Evolutionary conservation across 495 filamentous ascomycete species (phyloP).

Genomic region (Viridothelium virens): DNA sequence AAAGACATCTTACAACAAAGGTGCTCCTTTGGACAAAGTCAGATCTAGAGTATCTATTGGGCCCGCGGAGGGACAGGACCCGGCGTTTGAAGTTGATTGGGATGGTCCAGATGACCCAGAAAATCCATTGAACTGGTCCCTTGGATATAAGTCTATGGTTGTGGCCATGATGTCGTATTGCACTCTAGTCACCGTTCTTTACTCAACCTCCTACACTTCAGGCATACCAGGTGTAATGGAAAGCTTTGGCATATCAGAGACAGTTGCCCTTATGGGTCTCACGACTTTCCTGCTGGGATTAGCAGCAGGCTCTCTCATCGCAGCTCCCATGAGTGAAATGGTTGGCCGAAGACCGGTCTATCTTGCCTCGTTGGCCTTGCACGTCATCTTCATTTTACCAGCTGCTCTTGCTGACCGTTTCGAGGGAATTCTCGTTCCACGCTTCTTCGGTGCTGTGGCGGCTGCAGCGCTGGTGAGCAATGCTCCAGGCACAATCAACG

Average conservation of each 20-base stretch:
- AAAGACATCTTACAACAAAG: neutral
- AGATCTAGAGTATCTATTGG: conserved; percentile 9
- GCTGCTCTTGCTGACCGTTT: conserved; percentile 61
- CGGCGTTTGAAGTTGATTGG: conserved; percentile 71
- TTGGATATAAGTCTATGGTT: conserved; percentile 57
- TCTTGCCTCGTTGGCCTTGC: conserved; percentile 52
- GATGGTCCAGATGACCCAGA: conserved; percentile 53
- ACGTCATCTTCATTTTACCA: conserved; percentile 61
- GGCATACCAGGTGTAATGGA: conserved; percentile 57
- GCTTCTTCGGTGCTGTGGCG: conserved; percentile 71
- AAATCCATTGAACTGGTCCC: conserved; percentile 70
- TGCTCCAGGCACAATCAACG: conserved; percentile 72
- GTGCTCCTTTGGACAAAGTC: neutral
- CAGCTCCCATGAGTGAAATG: conserved; percentile 71
- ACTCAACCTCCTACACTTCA: conserved; percentile 75
- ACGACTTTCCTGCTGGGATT: conserved; percentile 73
- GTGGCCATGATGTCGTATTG: conserved; percentile 61
- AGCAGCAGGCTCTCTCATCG: conserved; percentile 61
- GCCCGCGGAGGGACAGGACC: conserved; percentile 53
- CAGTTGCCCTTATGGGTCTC: conserved; percentile 62
- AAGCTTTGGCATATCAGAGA: conserved; percentile 54
- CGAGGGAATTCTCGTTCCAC: conserved; percentile 53
- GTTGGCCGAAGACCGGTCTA: conserved; percentile 73
- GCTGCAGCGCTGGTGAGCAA: conserved; percentile 75
- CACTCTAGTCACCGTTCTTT: conserved; percentile 71